Evolutionary conservation across 345 rosid species (phyloP), one percentile per base, ranked within the genome.

Genomic region (Eutrema heterophyllum): DNA sequence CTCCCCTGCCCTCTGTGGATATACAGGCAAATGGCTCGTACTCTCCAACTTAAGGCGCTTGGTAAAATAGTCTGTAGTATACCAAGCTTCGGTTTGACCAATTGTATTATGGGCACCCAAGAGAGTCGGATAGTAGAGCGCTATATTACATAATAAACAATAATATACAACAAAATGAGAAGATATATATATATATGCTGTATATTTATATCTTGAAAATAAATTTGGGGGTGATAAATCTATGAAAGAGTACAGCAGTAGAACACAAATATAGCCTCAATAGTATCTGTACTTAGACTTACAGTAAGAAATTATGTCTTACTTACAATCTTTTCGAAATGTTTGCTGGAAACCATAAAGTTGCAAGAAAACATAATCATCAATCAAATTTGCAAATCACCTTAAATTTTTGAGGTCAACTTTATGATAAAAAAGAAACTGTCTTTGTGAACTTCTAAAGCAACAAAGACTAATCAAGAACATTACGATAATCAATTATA

Each of bases 51-150:
- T 91, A 94, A 85, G 80, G 67, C 96, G 98, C 94, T 94, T 94
- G 81, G 86, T 84, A 82, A 86, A 81, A 79, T 77, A 79, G 84
- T 82, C 81, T 56, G 91, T 80, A 75, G 92, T 75, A 86, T 88
- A 94, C 97, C 97, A 91, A 84, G 89, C 96, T 88, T 89, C 97
- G 80, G 74, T 83, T 84, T 89, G 98, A 88, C 92, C 98, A 83
- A 89, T 76, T 54, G 90, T 76, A 84, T 83, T 84, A 83, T 84
- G 93, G 86, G 93, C 80, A 85, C 88, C 90, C 84, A 86, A 84
- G 78, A 88, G 46, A 84, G 86, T 85, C 71, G 79, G 95, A 85
- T 91, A 86, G 86, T 94, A 91, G 87, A 89, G 96, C 76, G 81
- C 98, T 94, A 91, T 66, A 85, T 75, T 87, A 82, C 84, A 86